These are phyloP conservation scores for Corymbia calophylla DNA, from an alignment of 441 rosid species.

Conservation along the genomic window DNA sequence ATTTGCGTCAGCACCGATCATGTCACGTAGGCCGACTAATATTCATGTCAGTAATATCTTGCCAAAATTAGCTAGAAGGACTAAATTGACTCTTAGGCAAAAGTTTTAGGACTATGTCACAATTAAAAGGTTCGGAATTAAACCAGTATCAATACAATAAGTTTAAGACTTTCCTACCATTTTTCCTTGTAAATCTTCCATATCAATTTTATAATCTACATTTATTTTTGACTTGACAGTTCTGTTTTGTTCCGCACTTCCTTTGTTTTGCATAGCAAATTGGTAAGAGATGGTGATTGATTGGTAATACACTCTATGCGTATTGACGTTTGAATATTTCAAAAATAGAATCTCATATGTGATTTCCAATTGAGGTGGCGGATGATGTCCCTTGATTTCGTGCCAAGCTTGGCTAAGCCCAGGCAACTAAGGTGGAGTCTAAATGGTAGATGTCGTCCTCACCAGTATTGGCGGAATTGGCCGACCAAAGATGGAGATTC, in stretches of 20 bases:
- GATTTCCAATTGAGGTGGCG: not conserved
- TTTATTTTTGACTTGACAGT: not conserved
- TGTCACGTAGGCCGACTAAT: accelerated
- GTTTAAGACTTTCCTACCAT: not conserved
- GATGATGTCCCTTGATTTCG: not conserved
- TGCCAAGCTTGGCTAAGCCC: not conserved
- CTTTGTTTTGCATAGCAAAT: no score
- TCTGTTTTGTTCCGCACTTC: not conserved
- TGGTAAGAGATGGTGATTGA: not conserved
- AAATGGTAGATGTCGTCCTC: no score
- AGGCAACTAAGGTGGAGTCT: not conserved
- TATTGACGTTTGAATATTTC: not conserved
- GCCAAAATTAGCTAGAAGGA: not conserved
- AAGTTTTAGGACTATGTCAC: no score
- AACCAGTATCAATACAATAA: no score
- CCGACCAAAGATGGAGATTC: accelerated
- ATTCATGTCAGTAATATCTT: accelerated
- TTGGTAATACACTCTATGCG: no score
- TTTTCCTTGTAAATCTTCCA: not conserved
- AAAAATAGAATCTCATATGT: not conserved
- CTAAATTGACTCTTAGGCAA: not conserved
- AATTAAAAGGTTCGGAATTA: no score
- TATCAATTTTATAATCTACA: not conserved
- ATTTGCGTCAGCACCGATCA: accelerated
- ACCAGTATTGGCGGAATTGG: no score